These are phyloP conservation scores for Globomyces pollinis-pini DNA, from an alignment of 192 early-diverging fungal genomes.

Conservation along the genomic window DNA sequence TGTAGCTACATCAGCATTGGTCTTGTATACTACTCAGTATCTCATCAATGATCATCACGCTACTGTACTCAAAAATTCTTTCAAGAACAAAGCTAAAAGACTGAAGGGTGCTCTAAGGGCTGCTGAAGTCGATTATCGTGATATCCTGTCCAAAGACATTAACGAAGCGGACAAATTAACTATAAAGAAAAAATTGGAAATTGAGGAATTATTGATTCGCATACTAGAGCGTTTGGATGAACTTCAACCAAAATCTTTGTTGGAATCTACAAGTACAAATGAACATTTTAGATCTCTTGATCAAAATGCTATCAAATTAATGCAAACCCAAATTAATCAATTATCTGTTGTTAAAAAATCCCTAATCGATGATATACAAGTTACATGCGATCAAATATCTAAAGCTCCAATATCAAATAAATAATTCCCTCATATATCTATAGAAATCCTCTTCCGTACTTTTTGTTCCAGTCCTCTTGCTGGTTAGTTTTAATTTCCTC, in stretches of 20 bases:
- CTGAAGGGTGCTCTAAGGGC: not conserved
- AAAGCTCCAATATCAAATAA: too few species aligned
- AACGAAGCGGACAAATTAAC: not conserved
- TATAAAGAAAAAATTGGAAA: not conserved
- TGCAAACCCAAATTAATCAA: not conserved
- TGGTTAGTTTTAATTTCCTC: too few species aligned
- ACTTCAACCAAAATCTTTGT: not conserved
- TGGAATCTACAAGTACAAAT: not conserved
- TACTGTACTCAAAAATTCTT: slow-evolving; percentile 2
- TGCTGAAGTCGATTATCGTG: not conserved
- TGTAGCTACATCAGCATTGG: slow-evolving; percentile 24
- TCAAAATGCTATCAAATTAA: not conserved
- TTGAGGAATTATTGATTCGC: slow-evolving; percentile 3
- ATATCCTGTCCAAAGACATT: not conserved
- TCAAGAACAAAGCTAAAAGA: slow-evolving; percentile 9
- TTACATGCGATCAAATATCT: too few species aligned
- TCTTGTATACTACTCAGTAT: slow-evolving; percentile 24
- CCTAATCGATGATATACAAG: not conserved
- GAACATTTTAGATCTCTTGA: not conserved
- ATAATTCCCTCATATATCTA: too few species aligned
- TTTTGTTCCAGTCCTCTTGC: too few species aligned
- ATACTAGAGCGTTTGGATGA: not conserved
- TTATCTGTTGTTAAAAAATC: not conserved
- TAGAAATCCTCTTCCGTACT: too few species aligned
- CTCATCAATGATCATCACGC: slow-evolving; percentile 32